Evolutionary conservation across 2,329 filamentous ascomycete species (phyloP), one percentile per base, ranked within the genome.

Genomic region (Coniosporium tulheliwenetii): DNA sequence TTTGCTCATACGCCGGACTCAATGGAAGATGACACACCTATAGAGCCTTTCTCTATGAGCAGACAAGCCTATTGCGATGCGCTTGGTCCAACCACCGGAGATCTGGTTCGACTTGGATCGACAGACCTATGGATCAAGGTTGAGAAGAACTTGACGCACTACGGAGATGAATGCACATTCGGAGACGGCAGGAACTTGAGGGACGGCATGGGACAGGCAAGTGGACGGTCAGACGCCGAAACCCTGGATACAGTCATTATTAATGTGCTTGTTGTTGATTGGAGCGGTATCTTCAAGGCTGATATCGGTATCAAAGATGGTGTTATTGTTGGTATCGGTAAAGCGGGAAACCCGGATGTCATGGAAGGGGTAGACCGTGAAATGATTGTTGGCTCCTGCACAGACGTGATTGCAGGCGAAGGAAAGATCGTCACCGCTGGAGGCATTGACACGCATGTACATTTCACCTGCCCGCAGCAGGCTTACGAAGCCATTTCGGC

Each of bases 401-500:
- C 89, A 0, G 89, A 96, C 65, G 85, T 95, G 15, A 78, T 96
- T 55, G 85, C 89, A n/a, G 87, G 77, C 12, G 89, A 96, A 63
- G 78, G 82, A 50, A 84, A 84, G 63, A 95, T 96, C 47, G 65
- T 96, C 41, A 96, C 89, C 0, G 83, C 86, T 1, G 89, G 89
- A 48, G 89, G 83, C 1, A 76, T 94, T 47, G 89, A 96, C 59
- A 77, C 81, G 3, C 87, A 95, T 52, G 85, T 94, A 46, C 89
- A 96, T 59, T 85, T 89, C 53, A 95, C 96, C 56, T 95, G 87
- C 54, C 89, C 89, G 2, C 87, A 96, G 55, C 89, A 96, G 62
- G 80, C 79, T 1, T 65, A 84, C 29, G 89, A 96, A 56, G 75
- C 85, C 5, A 70, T 95, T 41, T 75, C 86, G 5, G 81, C 84